A percentile compares a stretch with the other conserved stretches of the same genome.
Conservation (phyloP, 2,329 filamentous ascomycete genomes). For the Sporothrix schenckii region DNA sequence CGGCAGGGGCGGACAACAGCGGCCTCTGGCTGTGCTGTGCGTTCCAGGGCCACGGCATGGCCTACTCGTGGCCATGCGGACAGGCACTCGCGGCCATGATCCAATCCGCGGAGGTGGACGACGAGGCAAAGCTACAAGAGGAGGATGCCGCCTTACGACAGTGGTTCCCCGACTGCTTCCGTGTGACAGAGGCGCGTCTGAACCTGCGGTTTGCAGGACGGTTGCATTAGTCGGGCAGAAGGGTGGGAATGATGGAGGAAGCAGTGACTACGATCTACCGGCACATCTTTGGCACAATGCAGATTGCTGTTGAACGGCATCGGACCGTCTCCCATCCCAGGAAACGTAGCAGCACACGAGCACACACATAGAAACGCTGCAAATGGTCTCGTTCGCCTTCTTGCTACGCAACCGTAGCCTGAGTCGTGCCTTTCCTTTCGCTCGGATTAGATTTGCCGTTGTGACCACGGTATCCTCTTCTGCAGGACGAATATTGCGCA, state of each 20-base stretch:
- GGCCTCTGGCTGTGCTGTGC: conserved; percentile 59
- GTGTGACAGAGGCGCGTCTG: conserved; percentile 52
- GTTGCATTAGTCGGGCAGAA: conserved; percentile 35
- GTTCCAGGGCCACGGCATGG: conserved; percentile 71
- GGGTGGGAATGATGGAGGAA: no score
- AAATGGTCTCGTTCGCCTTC: neutral
- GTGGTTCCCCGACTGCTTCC: conserved; percentile 60
- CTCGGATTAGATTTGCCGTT: conserved; percentile 1
- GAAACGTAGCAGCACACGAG: neutral
- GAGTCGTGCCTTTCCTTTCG: neutral
- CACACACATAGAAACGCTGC: neutral
- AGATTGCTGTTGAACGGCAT: no score
- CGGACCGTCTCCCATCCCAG: neutral
- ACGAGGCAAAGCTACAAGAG: neutral
- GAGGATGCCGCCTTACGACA: conserved; percentile 42
- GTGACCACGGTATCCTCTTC: neutral
- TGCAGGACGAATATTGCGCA: neutral
- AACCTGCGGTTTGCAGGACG: conserved; percentile 43
- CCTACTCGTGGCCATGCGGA: conserved; percentile 62
- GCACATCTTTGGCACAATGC: no score
- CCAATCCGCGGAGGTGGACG: conserved; percentile 35
- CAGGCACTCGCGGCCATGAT: conserved; percentile 61
- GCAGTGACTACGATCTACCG: no score
- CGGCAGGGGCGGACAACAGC: conserved; percentile 41
- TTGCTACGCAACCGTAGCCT: no score